These are phyloP conservation scores for Chrysanthemum makinoi DNA, from an alignment of 129 eudicot species.

Conservation along the genomic window DNA sequence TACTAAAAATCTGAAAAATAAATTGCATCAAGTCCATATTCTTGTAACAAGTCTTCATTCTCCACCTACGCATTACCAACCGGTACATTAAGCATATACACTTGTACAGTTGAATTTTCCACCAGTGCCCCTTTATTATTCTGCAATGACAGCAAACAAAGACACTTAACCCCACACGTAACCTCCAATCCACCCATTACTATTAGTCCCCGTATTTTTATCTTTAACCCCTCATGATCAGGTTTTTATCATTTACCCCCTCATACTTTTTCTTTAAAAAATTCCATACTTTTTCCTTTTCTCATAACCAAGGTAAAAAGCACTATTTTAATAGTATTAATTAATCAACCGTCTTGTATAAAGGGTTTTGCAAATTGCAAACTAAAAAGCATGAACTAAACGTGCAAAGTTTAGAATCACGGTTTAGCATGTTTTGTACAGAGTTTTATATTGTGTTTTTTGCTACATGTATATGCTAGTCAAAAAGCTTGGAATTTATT, in stretches of 20 bases:
- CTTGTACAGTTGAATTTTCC: constrained; percentile 16
- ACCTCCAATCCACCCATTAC: constrained; percentile 15
- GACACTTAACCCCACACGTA: constrained; percentile 16
- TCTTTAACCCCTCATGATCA: constrained; percentile 4
- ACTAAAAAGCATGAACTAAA: not conserved
- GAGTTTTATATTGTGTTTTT: no score
- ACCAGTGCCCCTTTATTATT: constrained; percentile 18
- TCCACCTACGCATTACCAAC: not conserved
- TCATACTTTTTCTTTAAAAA: not conserved
- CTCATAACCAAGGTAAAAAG: not conserved
- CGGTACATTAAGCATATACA: constrained; percentile 2
- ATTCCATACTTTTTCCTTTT: not conserved
- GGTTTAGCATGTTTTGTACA: no score
- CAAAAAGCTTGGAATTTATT: no score
- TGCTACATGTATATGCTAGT: no score
- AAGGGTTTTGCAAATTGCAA: constrained; percentile 3
- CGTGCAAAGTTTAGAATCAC: not conserved
- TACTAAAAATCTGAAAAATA: no score
- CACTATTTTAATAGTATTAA: not conserved
- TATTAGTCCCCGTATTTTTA: constrained; percentile 10
- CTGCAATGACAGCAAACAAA: constrained; percentile 21
- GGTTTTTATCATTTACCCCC: not conserved
- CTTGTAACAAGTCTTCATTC: no score
- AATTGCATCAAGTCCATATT: no score
- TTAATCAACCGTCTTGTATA: constrained; percentile 1